Evolutionary conservation across 73 alveolate species (phyloP), one percentile per base, ranked within the genome.

Genomic region (Tetrahymena elliotti): DNA sequence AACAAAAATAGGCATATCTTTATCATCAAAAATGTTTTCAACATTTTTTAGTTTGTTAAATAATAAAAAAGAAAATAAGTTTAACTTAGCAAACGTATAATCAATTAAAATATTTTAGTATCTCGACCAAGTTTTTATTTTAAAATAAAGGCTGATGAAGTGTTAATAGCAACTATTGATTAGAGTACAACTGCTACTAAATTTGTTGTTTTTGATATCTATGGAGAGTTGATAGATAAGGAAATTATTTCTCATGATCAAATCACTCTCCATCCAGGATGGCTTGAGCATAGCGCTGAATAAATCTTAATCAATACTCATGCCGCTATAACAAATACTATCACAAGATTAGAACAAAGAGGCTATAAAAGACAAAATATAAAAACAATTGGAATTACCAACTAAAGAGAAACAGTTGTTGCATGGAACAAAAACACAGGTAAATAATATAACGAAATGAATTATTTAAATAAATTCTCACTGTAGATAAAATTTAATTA

Each of bases 211-310:
- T 68, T 68, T 24, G 88, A 68, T 68, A 18, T 11, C n/a, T 31
- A 18, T 27, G 88, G 88, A 18, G 16, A 68, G 6, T 68, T 68
- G 36, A 68, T 68, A 16, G 88, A 68, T n/a, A 68, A 68, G 88
- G 88, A 68, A 18, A 68, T 68, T 68, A 68, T 68, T 31, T 36
- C 88, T 68, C 98, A 96, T 97, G 93, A 96, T 84, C 95, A 98
- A 93, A 97, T 97, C 22, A 93, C 98, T 35, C 97, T 53, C 6
- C 96, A 98, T 36, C 97, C 98, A 84, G 99, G 98, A 6, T 98
- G 99, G 98, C 93, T 93, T 27, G 98, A 97, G 82, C 99, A 98
- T 84, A 98, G 97, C 82, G 98, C 99, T 47, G 95, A 93, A n/a
- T 98, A 96, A 35, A 98, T 98, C 47, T 97, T 96, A 84, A 33